Evolutionary conservation across 2,329 filamentous ascomycete species (phyloP).

Genomic region (Beauveria bassiana): DNA sequence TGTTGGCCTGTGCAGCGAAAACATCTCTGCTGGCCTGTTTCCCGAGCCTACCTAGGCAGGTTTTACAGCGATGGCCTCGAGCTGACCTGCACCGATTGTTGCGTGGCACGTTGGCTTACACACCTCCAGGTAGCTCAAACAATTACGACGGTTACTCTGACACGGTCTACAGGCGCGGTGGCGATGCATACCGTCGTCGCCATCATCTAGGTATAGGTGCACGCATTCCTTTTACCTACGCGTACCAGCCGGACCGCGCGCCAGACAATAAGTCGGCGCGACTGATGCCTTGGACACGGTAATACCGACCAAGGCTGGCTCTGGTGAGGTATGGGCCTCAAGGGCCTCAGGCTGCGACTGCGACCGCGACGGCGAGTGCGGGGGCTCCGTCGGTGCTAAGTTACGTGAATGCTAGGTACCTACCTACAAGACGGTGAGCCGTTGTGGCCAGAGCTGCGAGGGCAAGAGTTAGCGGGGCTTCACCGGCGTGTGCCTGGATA

Average conservation of each 20-base stretch:
- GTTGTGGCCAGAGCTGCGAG: not conserved
- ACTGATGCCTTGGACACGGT: conserved; percentile 15
- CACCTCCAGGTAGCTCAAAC: not conserved
- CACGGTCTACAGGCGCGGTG: not conserved
- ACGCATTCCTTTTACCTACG: conserved; percentile 16
- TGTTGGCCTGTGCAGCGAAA: no score
- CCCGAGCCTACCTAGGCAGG: no score
- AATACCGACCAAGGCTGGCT: conserved; percentile 12
- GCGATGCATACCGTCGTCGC: not conserved
- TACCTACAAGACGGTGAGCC: not conserved
- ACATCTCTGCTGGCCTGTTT: no score
- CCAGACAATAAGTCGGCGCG: conserved; percentile 15
- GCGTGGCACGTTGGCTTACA: not conserved
- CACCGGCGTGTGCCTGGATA: not conserved
- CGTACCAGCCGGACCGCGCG: conserved; percentile 18
- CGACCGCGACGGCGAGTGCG: not conserved
- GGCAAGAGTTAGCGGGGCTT: not conserved
- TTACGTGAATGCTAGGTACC: not conserved
- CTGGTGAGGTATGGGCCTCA: not conserved
- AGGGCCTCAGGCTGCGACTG: not conserved
- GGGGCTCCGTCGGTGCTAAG: not conserved
- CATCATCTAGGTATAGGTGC: not conserved
- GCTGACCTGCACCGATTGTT: not conserved
- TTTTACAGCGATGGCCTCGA: not conserved
- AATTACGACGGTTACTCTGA: not conserved